phyloP scores from a whole-genome alignment of 2,329 filamentous ascomycete genomes.

The Pseudogymnoascus sp. region DNA sequence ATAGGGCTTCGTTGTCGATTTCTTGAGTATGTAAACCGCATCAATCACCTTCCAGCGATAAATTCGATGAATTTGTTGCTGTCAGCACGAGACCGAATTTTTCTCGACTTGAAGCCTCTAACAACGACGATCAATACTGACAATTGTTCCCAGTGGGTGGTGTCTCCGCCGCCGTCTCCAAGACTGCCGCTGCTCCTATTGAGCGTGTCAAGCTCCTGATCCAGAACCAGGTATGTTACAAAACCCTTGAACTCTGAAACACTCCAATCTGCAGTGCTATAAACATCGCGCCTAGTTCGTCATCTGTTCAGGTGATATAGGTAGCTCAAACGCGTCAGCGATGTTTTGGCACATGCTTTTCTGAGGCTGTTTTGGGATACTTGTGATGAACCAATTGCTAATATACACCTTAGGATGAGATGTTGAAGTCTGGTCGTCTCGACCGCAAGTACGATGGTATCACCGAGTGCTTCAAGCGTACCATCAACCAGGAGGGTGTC shows the following conservation, averaged over 20 bases:
- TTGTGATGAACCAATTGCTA: conserved; percentile 13
- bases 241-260: conserved; percentile 9
- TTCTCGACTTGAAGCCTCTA: background rate
- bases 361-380: background rate
- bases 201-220: conserved; percentile 99
- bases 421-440: conserved; percentile 97
- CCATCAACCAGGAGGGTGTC: conserved; percentile 82
- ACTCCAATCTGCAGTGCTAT: background rate
- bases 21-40: conserved; percentile 78
- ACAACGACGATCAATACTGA: conserved; percentile 18
- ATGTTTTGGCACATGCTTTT: background rate
- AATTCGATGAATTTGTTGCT: background rate
- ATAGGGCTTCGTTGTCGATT: conserved; percentile 90
- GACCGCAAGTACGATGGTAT: conserved; percentile 96
- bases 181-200: conserved; percentile 98
- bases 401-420: conserved; percentile 73
- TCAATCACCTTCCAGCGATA: background rate
- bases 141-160: conserved; percentile 72
- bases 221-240: conserved; percentile 90
- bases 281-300: background rate
- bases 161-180: conserved; percentile 99
- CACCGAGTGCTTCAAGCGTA: conserved; percentile 89
- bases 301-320: background rate
- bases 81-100: background rate
- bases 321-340: background rate